A percentile compares a stretch with the other conserved stretches of the same genome.
phyloP scores from a whole-genome alignment of 331 rosid species.

The Cydonia oblonga region DNA sequence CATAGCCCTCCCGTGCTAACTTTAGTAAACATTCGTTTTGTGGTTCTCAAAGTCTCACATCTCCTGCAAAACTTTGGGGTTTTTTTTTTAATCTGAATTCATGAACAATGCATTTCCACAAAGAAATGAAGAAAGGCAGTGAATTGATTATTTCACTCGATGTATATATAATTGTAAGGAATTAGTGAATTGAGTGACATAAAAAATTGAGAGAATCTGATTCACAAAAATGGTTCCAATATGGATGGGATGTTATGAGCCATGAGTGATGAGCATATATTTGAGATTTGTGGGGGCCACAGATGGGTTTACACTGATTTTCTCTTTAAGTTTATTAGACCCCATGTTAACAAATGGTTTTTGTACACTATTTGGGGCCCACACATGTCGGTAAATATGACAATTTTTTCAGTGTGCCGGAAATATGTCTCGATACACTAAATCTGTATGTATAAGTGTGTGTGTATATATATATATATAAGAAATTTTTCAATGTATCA shows the following conservation, averaged over 20 bases:
- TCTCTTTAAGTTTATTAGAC: neutral
- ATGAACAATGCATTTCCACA: neutral
- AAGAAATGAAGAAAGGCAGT: neutral
- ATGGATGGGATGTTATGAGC: neutral
- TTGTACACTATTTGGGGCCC: neutral
- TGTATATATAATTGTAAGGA: neutral
- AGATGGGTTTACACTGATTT: neutral
- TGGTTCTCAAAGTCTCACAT: neutral
- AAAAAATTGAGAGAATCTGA: neutral
- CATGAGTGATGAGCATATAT: neutral
- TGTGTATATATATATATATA: too few species aligned
- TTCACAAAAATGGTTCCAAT: neutral
- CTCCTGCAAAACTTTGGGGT: neutral
- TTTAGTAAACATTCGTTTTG: neutral
- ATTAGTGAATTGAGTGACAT: neutral
- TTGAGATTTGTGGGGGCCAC: neutral
- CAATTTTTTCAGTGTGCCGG: fast-evolving
- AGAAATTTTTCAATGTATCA: too few species aligned
- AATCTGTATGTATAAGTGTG: too few species aligned
- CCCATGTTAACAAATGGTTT: neutral
- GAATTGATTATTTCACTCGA: neutral
- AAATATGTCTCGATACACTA: too few species aligned
- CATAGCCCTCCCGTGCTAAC: neutral
- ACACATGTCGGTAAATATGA: neutral
- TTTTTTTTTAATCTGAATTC: neutral